A percentile compares a stretch with the other conserved stretches of the same genome.
Conservation (phyloP, 1,139 yeast genomes). For the Pichia sp. region DNA sequence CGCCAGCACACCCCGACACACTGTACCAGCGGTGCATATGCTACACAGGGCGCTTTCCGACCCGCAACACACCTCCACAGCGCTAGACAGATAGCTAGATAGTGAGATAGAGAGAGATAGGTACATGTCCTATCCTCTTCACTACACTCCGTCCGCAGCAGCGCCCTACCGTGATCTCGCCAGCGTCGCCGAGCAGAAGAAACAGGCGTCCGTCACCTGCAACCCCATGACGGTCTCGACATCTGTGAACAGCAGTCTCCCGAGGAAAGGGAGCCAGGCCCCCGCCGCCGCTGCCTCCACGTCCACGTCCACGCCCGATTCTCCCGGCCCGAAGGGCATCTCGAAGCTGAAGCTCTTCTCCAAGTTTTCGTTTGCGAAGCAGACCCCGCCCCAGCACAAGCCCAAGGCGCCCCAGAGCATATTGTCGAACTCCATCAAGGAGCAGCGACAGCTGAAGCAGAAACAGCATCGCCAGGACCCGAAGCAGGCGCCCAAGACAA, state of each 20-base stretch:
- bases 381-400: constrained; percentile 12
- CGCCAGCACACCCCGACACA: too few relatives aligned
- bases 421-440: constrained; percentile 21
- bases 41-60: too few relatives aligned
- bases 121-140: not conserved
- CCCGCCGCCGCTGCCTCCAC: not conserved
- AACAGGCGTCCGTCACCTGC: not conserved
- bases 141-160: not conserved
- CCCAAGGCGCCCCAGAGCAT: constrained; percentile 17
- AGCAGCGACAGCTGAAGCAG: constrained; percentile 7
- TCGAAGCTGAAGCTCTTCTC: constrained; percentile 16
- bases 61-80: not conserved
- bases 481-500: not conserved
- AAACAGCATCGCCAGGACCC: not conserved
- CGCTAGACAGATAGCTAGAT: not conserved
- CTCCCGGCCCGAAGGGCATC: not conserved
- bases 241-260: not conserved
- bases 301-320: not conserved
- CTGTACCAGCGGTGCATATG: too few relatives aligned
- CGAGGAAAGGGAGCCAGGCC: too few relatives aligned
- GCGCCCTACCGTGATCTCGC: not conserved
- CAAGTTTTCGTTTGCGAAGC: constrained; percentile 25
- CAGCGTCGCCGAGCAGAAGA: not conserved
- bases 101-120: not conserved
- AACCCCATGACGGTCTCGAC: not conserved